Evolutionary conservation across 202 grass and related monocot genomes (phyloP), one percentile per base, ranked within the genome.

Genomic region (Carex arenaria): DNA sequence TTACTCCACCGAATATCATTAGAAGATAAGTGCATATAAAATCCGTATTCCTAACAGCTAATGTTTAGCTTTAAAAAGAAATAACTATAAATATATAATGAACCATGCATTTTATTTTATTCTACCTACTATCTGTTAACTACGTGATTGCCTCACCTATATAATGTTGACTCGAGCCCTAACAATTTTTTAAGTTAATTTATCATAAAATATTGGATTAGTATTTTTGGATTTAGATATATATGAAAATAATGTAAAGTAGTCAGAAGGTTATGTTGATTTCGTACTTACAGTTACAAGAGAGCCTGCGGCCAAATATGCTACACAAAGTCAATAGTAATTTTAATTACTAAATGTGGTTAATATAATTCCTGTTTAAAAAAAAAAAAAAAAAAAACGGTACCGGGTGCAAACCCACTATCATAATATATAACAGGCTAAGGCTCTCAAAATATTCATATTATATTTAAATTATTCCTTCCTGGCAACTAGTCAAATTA

Each of bases 41-140:
- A 82, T 67, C 61, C 62, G 6, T 31, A 51, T 1, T 23, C 22
- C 40, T 49, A 65, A 82, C n/a, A 67, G 31, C 79, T 82, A 65
- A 17, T 52, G 42, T 32, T 82, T 67, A 51, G 78, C 20, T 82
- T 67, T 82, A 67, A 18, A 69, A 0, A 28, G 3, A 14, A 80
- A 43, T 32, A 82, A 56, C 20, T 81, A 49, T 64, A 81, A 32
- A 15, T 18, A 51, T 81, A 55, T 82, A 38, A 18, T 26, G 62
- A 32, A 64, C 80, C 80, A 82, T 82, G 80, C 80, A 82, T 68
- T 36, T 34, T 68, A 82, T 26, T 26, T 26, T 59, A 40, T 65
- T 51, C 4, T 34, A 52, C 79, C 32, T 67, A 31, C 57, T 52
- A 82, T 7, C 28, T 67, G 19, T 36, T 26, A 76, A 22, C 20